These are phyloP conservation scores for Antitrichia curtipendula DNA, from an alignment of 225 moss, liverwort and hornwort species.

Conservation along the genomic window DNA sequence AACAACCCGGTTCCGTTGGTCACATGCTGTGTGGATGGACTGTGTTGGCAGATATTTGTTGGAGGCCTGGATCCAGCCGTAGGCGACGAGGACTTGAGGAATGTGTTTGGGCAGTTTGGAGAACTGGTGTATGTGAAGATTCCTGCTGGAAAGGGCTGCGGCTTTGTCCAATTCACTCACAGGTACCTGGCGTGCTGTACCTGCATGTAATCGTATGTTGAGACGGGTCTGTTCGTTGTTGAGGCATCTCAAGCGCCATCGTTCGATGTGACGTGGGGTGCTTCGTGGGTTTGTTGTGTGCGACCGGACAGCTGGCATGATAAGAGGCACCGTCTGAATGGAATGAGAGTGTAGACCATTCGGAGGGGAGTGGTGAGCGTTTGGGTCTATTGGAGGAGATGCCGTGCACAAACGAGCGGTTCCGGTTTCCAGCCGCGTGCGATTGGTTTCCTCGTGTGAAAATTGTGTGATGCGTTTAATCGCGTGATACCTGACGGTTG, in stretches of 20 bases:
- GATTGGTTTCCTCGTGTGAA: background rate
- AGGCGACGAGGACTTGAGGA: conserved; percentile 86
- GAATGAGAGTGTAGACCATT: background rate
- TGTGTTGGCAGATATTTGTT: conserved; percentile 71
- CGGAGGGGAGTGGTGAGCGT: background rate
- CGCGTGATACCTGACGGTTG: background rate
- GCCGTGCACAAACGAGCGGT: background rate
- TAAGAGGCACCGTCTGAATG: background rate
- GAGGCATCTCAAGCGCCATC: background rate
- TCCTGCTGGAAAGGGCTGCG: conserved; percentile 93
- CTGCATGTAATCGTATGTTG: background rate
- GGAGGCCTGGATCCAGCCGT: conserved; percentile 95
- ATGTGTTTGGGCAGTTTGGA: conserved; percentile 90
- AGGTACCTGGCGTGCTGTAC: conserved; percentile 25
- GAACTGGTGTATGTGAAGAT: conserved; percentile 98
- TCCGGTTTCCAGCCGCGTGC: background rate
- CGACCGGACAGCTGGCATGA: background rate
- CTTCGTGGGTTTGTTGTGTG: background rate
- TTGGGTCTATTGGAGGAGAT: background rate
- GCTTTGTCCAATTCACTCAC: conserved; percentile 97
- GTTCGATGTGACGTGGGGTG: background rate
- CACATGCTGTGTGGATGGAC: background rate
- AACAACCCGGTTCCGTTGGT: background rate
- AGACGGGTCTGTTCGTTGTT: background rate
- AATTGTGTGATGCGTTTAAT: background rate